Base-by-base conservation (phyloP, 2,329 filamentous ascomycete species). In the Colletotrichum lini region DNA sequence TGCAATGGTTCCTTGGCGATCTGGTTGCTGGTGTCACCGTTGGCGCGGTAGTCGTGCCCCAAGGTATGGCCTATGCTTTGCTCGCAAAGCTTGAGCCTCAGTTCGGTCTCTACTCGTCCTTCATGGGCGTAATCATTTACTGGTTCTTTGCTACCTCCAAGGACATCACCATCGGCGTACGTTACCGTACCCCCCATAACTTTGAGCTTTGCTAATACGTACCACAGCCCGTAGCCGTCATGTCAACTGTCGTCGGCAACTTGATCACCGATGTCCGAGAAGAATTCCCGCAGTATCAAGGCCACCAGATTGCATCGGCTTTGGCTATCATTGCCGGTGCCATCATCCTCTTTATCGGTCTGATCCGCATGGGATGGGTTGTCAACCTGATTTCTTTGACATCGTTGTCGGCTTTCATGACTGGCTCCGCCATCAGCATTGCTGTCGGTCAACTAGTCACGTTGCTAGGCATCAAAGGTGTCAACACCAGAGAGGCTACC, bases 91-190 rank as follows among this genome's bases (percentile, higher is more conserved):
- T 98, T n/a, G 87, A 90, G 0, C 89, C 92, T 7, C 88, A 98
- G 79, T 98, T 92, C 78, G 96, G 96, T 63, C 88, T 98, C 0
- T 97, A 97, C 82, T 96, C 96, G 0, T 98, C 96, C 0, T 98
- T 99, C 79, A 96, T 98, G 88, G 96, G 96, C 61, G 95, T 97
- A 18, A 81, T 98, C 73, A 87, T 98, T 72, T 99, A 99, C 83
- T 98, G 96, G 96, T 93, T 98, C 79, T 98, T 98, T 78, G 96
- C 95, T 44, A 99, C 96, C 0, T 98, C 96, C 16, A 99, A 98
- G 80, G 96, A 99, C 81, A 98, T 99, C 78, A 98, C 96, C 12
- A 98, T 98, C 67, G 96, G 96, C 18, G 92, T 94, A 86, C 83
- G 91, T 88, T 2, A 4, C 61, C 59, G 70, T 69, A 40, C 30